Percentiles rank a stretch among this genome's conserved stretches.
phyloP scores from a whole-genome alignment of 495 filamentous ascomycete genomes.

The Tuber aestivum region DNA sequence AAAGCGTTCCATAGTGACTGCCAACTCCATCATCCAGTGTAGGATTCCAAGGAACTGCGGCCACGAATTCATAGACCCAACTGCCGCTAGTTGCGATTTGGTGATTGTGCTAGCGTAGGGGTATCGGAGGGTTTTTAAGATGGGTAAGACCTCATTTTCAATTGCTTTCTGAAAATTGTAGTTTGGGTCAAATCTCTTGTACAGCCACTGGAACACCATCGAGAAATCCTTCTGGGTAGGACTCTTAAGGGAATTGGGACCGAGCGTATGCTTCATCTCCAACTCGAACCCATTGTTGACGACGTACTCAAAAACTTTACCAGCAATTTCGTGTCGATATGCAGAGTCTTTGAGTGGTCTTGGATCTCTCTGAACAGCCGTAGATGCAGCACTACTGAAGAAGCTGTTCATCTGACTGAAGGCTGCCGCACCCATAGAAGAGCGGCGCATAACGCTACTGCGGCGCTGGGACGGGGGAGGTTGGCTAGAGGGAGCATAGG shows the following conservation, averaged over 20 bases:
- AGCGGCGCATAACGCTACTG: slow-evolving; percentile 76
- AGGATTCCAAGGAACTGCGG: slow-evolving; percentile 84
- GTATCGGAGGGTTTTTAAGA: slow-evolving; percentile 88
- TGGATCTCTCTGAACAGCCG: slow-evolving; percentile 79
- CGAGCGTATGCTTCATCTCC: slow-evolving; percentile 87
- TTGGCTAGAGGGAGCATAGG: slow-evolving; percentile 61
- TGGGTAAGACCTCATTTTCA: slow-evolving; percentile 84
- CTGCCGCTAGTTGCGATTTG: slow-evolving; percentile 87
- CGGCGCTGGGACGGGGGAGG: slow-evolving; percentile 57
- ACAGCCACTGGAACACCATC: slow-evolving; percentile 94
- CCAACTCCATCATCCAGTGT: slow-evolving; percentile 98
- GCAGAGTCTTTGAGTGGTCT: slow-evolving; percentile 73
- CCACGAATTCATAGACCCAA: slow-evolving; percentile 87
- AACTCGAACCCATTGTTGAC: slow-evolving; percentile 89
- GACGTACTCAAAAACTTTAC: slow-evolving; percentile 87
- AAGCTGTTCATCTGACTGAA: slow-evolving; percentile 64
- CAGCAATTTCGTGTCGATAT: slow-evolving; percentile 74
- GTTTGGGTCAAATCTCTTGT: slow-evolving; percentile 85
- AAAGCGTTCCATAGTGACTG: slow-evolving; percentile 81
- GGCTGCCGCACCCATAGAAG: slow-evolving; percentile 52
- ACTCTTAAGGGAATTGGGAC: slow-evolving; percentile 76
- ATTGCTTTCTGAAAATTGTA: slow-evolving; percentile 73
- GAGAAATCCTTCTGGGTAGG: slow-evolving; percentile 99
- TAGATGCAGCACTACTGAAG: slow-evolving; percentile 68
- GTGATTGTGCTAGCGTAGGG: slow-evolving; percentile 90